phyloP scores from a whole-genome alignment of 108 stramenopile genomes.

The Nitzschia inconspicua region DNA sequence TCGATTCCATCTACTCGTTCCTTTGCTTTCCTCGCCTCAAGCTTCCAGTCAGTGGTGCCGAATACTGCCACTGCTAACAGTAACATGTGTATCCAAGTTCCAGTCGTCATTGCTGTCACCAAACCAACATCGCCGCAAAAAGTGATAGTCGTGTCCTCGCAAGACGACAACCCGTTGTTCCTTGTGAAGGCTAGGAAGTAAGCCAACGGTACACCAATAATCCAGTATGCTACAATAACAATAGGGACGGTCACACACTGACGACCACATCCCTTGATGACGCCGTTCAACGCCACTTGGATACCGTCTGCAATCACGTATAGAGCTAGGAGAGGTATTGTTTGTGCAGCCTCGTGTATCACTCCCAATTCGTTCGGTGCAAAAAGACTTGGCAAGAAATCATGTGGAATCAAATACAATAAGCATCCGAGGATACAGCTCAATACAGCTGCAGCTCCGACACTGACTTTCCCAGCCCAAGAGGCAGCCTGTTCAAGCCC shows the following conservation, averaged over 20 bases:
- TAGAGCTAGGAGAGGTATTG: constrained; percentile 45
- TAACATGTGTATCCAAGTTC: constrained; percentile 64
- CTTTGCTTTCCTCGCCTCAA: constrained; percentile 31
- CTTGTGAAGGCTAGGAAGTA: constrained; percentile 47
- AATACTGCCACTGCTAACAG: constrained; percentile 40
- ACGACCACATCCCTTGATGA: constrained; percentile 67
- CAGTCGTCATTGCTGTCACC: constrained; percentile 51
- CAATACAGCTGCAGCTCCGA: constrained; percentile 18
- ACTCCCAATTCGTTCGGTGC: constrained; percentile 31
- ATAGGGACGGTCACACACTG: constrained; percentile 49
- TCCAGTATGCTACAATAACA: constrained; percentile 61
- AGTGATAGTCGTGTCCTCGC: constrained; percentile 2
- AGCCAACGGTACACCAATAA: constrained; percentile 54
- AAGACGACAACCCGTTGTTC: constrained; percentile 22
- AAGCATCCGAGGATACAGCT: constrained; percentile 33
- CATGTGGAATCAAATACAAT: constrained; percentile 42
- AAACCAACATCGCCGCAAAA: constrained; percentile 68
- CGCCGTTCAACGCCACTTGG: constrained; percentile 55
- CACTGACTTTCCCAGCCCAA: constrained; percentile 36
- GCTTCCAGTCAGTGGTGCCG: constrained; percentile 32
- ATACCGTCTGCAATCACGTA: constrained; percentile 72
- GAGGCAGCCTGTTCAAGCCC: constrained; percentile 20
- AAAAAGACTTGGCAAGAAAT: constrained; percentile 50
- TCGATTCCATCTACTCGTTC: too few species aligned
- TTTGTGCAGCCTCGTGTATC: constrained; percentile 36